Conservation (phyloP, 2,329 filamentous ascomycete genomes). For the Capronia coronata region DNA sequence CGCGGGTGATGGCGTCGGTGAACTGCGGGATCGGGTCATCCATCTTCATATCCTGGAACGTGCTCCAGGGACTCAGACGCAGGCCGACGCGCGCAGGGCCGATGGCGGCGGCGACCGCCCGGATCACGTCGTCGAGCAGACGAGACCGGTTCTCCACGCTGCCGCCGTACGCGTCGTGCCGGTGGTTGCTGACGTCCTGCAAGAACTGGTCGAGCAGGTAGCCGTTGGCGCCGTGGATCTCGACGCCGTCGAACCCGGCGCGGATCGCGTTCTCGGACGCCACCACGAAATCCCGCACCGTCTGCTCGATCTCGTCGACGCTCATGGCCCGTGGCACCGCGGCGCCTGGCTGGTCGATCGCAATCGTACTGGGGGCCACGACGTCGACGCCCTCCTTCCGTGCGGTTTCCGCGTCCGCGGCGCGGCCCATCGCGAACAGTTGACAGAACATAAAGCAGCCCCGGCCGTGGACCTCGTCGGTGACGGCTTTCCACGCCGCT, state of each 20-base stretch:
- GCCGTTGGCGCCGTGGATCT: slow-evolving; percentile 47
- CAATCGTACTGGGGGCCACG: slow-evolving; percentile 10
- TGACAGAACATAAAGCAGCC: slow-evolving; percentile 43
- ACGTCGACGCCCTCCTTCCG: neutral
- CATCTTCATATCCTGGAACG: slow-evolving; percentile 50
- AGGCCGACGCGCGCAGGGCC: slow-evolving; percentile 43
- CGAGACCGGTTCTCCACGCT: slow-evolving; percentile 46
- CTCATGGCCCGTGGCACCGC: slow-evolving; percentile 21
- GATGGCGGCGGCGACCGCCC: slow-evolving; percentile 39
- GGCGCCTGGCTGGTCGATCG: slow-evolving; percentile 29
- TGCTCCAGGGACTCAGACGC: slow-evolving; percentile 41
- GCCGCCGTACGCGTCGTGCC: slow-evolving; percentile 48
- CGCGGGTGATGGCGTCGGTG: slow-evolving; percentile 47
- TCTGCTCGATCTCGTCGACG: slow-evolving; percentile 40
- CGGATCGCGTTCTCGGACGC: slow-evolving; percentile 49
- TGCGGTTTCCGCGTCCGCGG: slow-evolving; percentile 34
- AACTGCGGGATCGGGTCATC: slow-evolving; percentile 58
- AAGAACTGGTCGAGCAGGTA: slow-evolving; percentile 48
- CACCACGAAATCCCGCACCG: slow-evolving; percentile 40
- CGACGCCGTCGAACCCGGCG: slow-evolving; percentile 35
- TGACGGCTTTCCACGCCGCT: slow-evolving; percentile 46
- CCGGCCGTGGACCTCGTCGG: slow-evolving; percentile 47
- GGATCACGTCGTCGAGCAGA: slow-evolving; percentile 50
- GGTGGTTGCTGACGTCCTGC: slow-evolving; percentile 42
- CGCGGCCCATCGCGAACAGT: slow-evolving; percentile 44